Evolutionary conservation across 1,284 basidiomycete genomes (phyloP).

Genomic region (Ustilago tritici): DNA sequence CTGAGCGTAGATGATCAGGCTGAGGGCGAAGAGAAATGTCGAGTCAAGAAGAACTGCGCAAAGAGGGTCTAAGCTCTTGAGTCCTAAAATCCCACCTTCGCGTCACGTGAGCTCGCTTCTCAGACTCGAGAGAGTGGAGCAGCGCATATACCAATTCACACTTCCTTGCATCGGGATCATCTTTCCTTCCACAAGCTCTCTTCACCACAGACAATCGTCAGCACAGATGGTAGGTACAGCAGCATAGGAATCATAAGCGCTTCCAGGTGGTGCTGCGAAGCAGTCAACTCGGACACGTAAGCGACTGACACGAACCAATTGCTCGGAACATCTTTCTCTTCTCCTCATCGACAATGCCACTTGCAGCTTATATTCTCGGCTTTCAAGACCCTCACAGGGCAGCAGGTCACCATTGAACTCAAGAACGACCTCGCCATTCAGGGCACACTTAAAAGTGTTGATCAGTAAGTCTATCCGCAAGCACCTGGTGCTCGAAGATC

Average conservation of each 20-base stretch:
- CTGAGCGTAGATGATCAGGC: background rate
- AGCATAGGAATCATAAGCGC: background rate
- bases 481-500: background rate
- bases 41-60: constrained; percentile 17
- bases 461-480: constrained; percentile 76
- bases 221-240: constrained; percentile 25
- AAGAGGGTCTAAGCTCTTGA: constrained; percentile 20
- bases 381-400: constrained; percentile 98
- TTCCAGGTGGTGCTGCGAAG: background rate
- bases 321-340: background rate
- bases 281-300: background rate
- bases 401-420: constrained; percentile 89
- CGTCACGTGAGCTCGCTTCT: constrained; percentile 30
- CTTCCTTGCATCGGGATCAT: background rate
- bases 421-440: constrained; percentile 99
- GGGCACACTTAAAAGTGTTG: constrained; percentile 95
- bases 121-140: constrained; percentile 26
- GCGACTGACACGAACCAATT: constrained; percentile 1
- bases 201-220: constrained; percentile 5
- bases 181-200: background rate
- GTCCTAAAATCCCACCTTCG: constrained; percentile 6
- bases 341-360: background rate
- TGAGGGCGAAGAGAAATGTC: background rate
- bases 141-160: constrained; percentile 23
- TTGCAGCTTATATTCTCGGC: constrained; percentile 92